Evolutionary conservation across 768 basidiomycete genomes (phyloP).

Genomic region (Clavaria fumosa): DNA sequence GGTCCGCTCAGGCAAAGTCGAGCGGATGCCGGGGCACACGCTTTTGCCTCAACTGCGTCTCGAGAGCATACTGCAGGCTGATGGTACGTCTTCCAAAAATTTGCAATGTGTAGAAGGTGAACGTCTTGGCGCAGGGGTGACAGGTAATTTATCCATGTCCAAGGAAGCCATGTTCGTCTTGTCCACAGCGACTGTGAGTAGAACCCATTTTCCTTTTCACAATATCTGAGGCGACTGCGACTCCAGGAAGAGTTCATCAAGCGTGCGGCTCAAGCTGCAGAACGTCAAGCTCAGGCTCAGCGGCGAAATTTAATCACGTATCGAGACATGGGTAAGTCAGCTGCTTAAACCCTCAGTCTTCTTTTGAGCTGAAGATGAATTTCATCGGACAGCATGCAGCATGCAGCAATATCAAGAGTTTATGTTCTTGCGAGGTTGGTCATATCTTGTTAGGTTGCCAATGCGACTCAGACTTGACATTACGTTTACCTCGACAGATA

Average conservation of each 20-base stretch:
- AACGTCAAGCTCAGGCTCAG: slow-evolving; percentile 44
- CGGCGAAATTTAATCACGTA: slow-evolving; percentile 48
- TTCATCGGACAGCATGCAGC: slow-evolving; percentile 32
- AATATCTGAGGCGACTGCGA: slow-evolving; percentile 4
- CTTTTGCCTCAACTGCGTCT: slow-evolving; percentile 7
- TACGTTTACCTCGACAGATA: slow-evolving; percentile 28
- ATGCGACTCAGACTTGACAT: background rate
- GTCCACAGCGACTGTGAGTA: slow-evolving; percentile 56
- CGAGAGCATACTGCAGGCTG: slow-evolving; percentile 51
- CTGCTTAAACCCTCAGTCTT: slow-evolving; percentile 2
- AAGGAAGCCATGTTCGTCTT: slow-evolving; percentile 64
- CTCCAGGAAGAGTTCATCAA: slow-evolving; percentile 76
- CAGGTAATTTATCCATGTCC: slow-evolving; percentile 49
- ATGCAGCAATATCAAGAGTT: slow-evolving; percentile 52
- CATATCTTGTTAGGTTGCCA: background rate
- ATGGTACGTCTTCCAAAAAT: slow-evolving; percentile 28
- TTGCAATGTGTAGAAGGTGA: slow-evolving; percentile 1
- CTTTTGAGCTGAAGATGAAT: background rate
- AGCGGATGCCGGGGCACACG: slow-evolving; percentile 34
- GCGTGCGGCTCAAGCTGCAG: slow-evolving; percentile 52
- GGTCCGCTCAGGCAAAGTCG: slow-evolving; percentile 4
- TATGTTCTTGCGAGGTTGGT: slow-evolving; percentile 51
- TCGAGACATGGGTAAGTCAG: slow-evolving; percentile 56
- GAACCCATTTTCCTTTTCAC: slow-evolving; percentile 2
- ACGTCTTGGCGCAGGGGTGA: slow-evolving; percentile 28